These are phyloP conservation scores for Calophaca sinica DNA, from an alignment of 306 rosid genomes.

Conservation along the genomic window DNA sequence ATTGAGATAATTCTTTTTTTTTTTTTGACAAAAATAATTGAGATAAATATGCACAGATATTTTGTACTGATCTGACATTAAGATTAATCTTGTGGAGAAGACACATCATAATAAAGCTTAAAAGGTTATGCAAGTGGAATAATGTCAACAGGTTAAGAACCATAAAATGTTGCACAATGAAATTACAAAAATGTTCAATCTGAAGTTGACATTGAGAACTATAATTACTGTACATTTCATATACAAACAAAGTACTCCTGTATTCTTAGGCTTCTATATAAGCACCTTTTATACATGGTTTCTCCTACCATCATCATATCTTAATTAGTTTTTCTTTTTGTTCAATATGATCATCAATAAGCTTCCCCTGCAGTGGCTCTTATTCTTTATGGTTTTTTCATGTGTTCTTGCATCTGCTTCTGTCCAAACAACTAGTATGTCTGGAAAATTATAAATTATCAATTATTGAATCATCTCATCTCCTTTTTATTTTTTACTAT, in stretches of 20 bases:
- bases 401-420: constrained; percentile 29
- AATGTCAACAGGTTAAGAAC: too few relatives aligned
- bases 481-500: neutral
- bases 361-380: neutral
- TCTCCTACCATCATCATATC: constrained; percentile 17
- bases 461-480: neutral
- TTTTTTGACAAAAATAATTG: too few relatives aligned
- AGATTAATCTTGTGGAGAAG: neutral
- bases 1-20: too few relatives aligned
- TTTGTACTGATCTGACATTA: too few relatives aligned
- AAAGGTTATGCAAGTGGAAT: too few relatives aligned
- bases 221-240: neutral
- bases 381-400: constrained; percentile 46
- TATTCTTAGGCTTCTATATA: constrained; percentile 25
- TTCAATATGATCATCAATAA: constrained; percentile 44
- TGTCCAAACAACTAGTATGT: constrained; percentile 56
- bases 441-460: neutral
- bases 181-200: too few relatives aligned
- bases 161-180: too few relatives aligned
- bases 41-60: neutral
- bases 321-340: neutral
- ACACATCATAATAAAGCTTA: too few relatives aligned
- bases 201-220: neutral
- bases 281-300: neutral
- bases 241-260: neutral